Evolutionary conservation across 495 filamentous ascomycete genomes (phyloP).

Genomic region (Lepraria neglecta): DNA sequence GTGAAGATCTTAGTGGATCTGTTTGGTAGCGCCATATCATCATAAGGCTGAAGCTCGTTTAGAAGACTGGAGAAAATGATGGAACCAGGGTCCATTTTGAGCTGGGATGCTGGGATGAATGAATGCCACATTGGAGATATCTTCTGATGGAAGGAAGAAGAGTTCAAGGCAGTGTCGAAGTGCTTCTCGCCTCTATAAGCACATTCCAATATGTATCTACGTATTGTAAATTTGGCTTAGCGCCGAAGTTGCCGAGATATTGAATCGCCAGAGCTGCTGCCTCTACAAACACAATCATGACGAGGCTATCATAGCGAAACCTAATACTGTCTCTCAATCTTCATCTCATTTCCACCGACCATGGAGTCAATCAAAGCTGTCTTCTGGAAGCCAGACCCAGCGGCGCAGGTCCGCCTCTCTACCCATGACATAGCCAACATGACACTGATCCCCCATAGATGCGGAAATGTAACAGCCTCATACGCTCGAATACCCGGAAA

Average conservation of each 20-base stretch:
- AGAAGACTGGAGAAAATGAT: slow-evolving; percentile 6
- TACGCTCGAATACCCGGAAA: slow-evolving; percentile 86
- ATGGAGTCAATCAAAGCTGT: slow-evolving; percentile 87
- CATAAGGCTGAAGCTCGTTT: slow-evolving; percentile 10
- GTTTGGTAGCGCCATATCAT: slow-evolving; percentile 2
- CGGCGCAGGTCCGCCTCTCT: slow-evolving; percentile 62
- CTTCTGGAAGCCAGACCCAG: slow-evolving; percentile 88
- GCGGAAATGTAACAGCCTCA: slow-evolving; percentile 90
- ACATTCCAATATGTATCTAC: slow-evolving; percentile 3
- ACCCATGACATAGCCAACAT: neutral
- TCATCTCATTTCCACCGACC: slow-evolving; percentile 13
- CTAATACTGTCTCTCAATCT: neutral
- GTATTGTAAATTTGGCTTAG: slow-evolving; percentile 5
- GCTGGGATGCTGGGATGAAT: neutral
- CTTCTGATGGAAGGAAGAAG: neutral
- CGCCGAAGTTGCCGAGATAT: slow-evolving; percentile 5
- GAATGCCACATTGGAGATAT: no score
- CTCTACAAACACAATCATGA: neutral
- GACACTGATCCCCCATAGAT: slow-evolving; percentile 48
- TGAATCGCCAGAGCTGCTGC: neutral
- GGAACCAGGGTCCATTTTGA: neutral
- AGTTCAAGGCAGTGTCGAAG: neutral
- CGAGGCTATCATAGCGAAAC: neutral
- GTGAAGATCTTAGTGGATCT: neutral
- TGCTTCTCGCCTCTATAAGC: neutral